These are phyloP conservation scores for Erigeron canadensis DNA, from an alignment of 129 eudicot genomes.

Conservation along the genomic window DNA sequence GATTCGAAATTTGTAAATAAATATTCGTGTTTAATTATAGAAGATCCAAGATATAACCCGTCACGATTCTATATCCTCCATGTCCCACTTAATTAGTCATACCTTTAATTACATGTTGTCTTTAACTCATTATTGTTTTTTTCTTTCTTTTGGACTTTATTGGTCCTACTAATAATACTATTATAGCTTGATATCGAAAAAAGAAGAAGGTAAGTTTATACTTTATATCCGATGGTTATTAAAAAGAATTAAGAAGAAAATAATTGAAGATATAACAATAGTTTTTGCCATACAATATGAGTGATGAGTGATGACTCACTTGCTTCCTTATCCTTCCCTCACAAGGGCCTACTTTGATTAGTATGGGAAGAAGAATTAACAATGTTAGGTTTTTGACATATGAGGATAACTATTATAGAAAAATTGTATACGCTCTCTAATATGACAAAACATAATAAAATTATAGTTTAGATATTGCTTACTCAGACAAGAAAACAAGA, in stretches of 20 bases:
- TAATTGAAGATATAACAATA: too few species aligned
- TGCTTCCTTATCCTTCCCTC: constrained; percentile 22
- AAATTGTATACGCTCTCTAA: neutral
- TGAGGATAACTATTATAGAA: constrained; percentile 21
- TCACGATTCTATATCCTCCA: neutral
- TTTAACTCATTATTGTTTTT: neutral
- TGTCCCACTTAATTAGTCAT: constrained; percentile 2
- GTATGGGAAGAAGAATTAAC: constrained; percentile 23
- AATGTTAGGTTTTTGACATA: constrained; percentile 10
- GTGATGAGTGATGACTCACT: neutral
- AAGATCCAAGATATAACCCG: too few species aligned
- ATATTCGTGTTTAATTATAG: neutral
- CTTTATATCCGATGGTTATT: too few species aligned
- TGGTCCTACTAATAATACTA: neutral
- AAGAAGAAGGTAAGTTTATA: too few species aligned
- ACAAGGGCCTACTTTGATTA: constrained; percentile 33
- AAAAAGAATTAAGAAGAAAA: too few species aligned
- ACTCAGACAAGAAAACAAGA: neutral
- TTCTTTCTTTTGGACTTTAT: neutral
- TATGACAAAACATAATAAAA: constrained; percentile 15
- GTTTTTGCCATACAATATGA: neutral
- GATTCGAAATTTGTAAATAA: too few species aligned
- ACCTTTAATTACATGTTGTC: neutral
- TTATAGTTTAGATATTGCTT: constrained; percentile 5
- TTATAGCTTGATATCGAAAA: too few species aligned